Conservation (phyloP, 169 alveolate genomes). For the Toxoplasma gondii region DNA sequence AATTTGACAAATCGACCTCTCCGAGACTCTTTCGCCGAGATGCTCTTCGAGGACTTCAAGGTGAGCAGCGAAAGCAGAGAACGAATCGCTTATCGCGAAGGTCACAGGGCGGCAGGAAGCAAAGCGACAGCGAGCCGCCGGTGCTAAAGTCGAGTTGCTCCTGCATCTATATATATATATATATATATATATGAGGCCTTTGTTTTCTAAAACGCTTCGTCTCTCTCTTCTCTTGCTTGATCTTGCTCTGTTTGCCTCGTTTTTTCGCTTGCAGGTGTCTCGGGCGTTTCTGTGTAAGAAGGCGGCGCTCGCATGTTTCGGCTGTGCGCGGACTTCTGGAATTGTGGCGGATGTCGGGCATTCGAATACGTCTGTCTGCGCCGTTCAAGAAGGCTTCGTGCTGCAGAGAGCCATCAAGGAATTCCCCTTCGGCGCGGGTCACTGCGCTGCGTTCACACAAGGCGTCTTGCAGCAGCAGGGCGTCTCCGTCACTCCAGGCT, state of each 20-base stretch:
- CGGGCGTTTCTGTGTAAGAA: slow-evolving; percentile 85
- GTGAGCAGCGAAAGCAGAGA: not conserved
- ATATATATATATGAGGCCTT: no score
- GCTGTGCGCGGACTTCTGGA: slow-evolving; percentile 91
- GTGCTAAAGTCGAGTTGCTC: no score
- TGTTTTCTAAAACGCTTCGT: no score
- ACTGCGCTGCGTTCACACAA: slow-evolving; percentile 3
- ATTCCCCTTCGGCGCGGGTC: slow-evolving; percentile 84
- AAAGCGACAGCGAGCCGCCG: not conserved
- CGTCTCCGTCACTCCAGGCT: slow-evolving; percentile 48
- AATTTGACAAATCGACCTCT: not conserved
- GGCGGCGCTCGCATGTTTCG: slow-evolving; percentile 89
- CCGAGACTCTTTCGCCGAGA: slow-evolving; percentile 20
- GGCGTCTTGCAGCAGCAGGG: not conserved
- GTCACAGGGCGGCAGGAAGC: not conserved
- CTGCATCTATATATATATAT: no score
- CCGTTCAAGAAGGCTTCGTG: slow-evolving; percentile 92
- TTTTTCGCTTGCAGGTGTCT: slow-evolving; percentile 78
- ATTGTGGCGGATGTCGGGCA: slow-evolving; percentile 90
- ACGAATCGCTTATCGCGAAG: no score
- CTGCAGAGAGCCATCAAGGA: slow-evolving; percentile 82
- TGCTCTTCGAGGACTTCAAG: slow-evolving; percentile 10
- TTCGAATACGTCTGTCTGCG: slow-evolving; percentile 83
- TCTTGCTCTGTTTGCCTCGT: not conserved
- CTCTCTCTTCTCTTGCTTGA: not conserved